Base-by-base conservation (phyloP, 306 rosid species). In the Urtica urens region DNA sequence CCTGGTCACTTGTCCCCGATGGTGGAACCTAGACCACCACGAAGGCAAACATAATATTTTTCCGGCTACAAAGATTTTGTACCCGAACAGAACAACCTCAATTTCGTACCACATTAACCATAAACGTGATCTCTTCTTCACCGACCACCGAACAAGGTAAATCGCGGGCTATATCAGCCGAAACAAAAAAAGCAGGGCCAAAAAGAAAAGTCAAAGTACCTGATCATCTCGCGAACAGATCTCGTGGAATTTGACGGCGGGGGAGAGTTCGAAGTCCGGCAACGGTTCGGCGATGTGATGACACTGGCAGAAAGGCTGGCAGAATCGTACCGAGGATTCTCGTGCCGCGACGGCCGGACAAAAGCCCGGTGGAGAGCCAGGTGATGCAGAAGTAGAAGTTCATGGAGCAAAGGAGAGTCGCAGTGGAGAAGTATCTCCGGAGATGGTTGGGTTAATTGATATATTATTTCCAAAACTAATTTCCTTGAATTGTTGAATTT, bases 361-460 rank as follows among this genome's bases (percentile, higher is more conserved):
- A 90, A 83, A 85, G 72, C 65, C 69, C 84, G 14, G 93, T 85
- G 62, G 99, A 90, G 78, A 82, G 94, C 51, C 95, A 90, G 65
- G 94, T 90, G 58, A 90, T 90, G 99, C 95, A 85, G 60, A 90
- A 75, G 57, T 79, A 77, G 49, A 95, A 90, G 56, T 90, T 90
- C 33, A 94, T 90, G 46, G 99, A 90, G 72, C 99, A 85, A 72
- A 75, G 99, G 57, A 75, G 99, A 41, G 64, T 70, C 25, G 85
- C 94, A 12, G 35, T 90, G 78, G 95, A 90, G 78, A 90, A 75
- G 64, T 90, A 90, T 75, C 43, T 90, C 59, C 47, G 76, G 72
- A 78, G 79, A 55, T 35, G 85, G 17, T 94, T 67, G 3, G n/a
- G n/a, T n/a, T n/a, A n/a, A n/a, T n/a, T n/a, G n/a, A n/a, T n/a